phyloP scores from a whole-genome alignment of 2,329 filamentous ascomycete species.

The Westerdykella aurantiaca region DNA sequence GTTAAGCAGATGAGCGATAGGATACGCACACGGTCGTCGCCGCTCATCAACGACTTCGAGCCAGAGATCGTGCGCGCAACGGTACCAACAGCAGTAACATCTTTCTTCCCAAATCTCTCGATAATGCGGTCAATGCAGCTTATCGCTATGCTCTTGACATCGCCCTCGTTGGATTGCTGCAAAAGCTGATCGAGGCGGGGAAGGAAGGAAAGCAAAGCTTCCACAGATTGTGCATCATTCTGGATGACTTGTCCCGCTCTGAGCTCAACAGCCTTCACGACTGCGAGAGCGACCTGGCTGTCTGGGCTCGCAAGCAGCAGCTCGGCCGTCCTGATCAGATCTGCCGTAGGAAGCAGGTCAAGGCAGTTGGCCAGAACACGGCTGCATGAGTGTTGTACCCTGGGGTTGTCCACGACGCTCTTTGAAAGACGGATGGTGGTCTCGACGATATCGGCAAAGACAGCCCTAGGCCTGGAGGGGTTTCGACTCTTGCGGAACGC shows the following conservation, averaged over 20 bases:
- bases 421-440: slow-evolving; percentile 54
- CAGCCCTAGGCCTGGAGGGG: slow-evolving; percentile 19
- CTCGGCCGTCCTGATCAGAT: slow-evolving; percentile 86
- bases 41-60: slow-evolving; percentile 66
- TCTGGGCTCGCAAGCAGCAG: slow-evolving; percentile 71
- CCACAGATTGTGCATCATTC: slow-evolving; percentile 61
- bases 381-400: slow-evolving; percentile 46
- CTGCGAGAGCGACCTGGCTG: slow-evolving; percentile 68
- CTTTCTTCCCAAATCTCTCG: slow-evolving; percentile 92
- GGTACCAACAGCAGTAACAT: slow-evolving; percentile 66
- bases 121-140: slow-evolving; percentile 87
- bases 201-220: slow-evolving; percentile 70
- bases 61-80: slow-evolving; percentile 74
- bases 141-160: slow-evolving; percentile 79
- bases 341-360: slow-evolving; percentile 74
- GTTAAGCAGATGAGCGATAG: slow-evolving; percentile 86
- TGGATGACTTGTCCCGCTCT: slow-evolving; percentile 70
- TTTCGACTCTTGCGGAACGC: slow-evolving; percentile 27
- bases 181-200: slow-evolving; percentile 74
- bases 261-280: slow-evolving; percentile 64
- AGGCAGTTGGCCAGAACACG: slow-evolving; percentile 74
- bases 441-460: slow-evolving; percentile 38
- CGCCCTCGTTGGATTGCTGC: slow-evolving; percentile 62
- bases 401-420: slow-evolving; percentile 46
- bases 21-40: slow-evolving; percentile 66